Percentiles rank a stretch among this genome's conserved stretches.
These are phyloP conservation scores for Coemansia sp. DNA, from an alignment of 192 early-diverging fungal genomes.

Conservation along the genomic window DNA sequence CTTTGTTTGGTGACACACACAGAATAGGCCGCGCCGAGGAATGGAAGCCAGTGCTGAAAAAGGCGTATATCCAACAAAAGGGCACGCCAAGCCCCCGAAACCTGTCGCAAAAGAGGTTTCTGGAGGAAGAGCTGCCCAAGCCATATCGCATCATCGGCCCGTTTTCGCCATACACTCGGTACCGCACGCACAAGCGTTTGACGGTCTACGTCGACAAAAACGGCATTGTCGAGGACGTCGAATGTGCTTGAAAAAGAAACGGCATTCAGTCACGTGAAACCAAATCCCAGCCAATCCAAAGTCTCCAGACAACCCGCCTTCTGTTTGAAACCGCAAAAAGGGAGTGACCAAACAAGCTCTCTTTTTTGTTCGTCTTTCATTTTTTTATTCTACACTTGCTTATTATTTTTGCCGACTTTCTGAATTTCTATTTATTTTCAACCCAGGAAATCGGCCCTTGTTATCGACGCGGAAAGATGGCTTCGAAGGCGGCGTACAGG, in stretches of 20 bases:
- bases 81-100: conserved; percentile 33
- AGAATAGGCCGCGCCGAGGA: conserved; percentile 35
- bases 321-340: not conserved
- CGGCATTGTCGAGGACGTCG: conserved; percentile 40
- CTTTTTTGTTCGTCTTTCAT: conserved; percentile 8
- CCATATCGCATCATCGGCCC: conserved; percentile 41
- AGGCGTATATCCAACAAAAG: conserved; percentile 46
- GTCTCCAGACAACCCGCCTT: not conserved
- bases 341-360: not conserved
- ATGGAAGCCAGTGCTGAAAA: conserved; percentile 46
- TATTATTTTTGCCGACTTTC: conserved; percentile 6
- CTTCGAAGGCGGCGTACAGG: conserved; percentile 76
- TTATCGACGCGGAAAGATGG: conserved; percentile 56
- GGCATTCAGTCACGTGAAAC: not conserved
- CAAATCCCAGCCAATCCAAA: conserved; percentile 3
- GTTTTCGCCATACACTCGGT: conserved; percentile 38
- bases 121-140: conserved; percentile 50
- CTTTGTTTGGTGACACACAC: not conserved
- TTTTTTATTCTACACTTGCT: conserved; percentile 4
- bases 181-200: conserved; percentile 32
- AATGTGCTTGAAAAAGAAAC: conserved; percentile 20
- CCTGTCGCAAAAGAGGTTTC: conserved; percentile 35
- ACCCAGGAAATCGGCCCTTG: not conserved
- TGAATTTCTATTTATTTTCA: conserved; percentile 6
- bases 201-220: conserved; percentile 41